A percentile compares a stretch with the other conserved stretches of the same genome.
Evolutionary conservation across 2,329 filamentous ascomycete species (phyloP).

Genomic region (Purpureocillium takamizusanense): DNA sequence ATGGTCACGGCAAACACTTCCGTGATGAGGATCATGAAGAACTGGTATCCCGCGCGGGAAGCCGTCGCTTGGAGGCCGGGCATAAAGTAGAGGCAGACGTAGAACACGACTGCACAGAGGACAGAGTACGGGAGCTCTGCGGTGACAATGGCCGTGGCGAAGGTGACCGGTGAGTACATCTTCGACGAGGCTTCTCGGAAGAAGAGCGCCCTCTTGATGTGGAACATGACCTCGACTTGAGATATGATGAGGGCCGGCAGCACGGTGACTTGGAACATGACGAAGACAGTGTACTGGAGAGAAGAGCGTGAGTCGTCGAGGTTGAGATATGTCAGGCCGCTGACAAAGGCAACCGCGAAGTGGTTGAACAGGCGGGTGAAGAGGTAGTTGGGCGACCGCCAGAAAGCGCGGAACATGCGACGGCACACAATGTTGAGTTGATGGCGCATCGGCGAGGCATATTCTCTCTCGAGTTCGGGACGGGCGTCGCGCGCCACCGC

Average conservation of each 20-base stretch:
- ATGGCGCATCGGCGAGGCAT: constrained; percentile 69
- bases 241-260: constrained; percentile 75
- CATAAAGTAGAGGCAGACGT: constrained; percentile 76
- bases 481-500: constrained; percentile 29
- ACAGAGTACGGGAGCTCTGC: constrained; percentile 80
- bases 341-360: constrained; percentile 66
- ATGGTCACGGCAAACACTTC: constrained; percentile 79
- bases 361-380: constrained; percentile 85
- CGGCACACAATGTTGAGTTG: constrained; percentile 68
- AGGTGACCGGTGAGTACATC: constrained; percentile 75
- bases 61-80: constrained; percentile 59
- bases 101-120: constrained; percentile 73
- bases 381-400: constrained; percentile 80
- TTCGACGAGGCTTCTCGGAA: constrained; percentile 81
- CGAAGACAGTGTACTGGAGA: constrained; percentile 78
- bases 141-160: constrained; percentile 67
- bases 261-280: constrained; percentile 84
- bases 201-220: constrained; percentile 70
- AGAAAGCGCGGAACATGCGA: constrained; percentile 71
- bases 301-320: constrained; percentile 67
- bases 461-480: constrained; percentile 59
- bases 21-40: constrained; percentile 74
- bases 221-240: constrained; percentile 74
- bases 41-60: constrained; percentile 72
- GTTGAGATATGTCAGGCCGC: constrained; percentile 70